Conservation (phyloP, 2,329 filamentous ascomycete species). For the Westerdykella ornata region DNA sequence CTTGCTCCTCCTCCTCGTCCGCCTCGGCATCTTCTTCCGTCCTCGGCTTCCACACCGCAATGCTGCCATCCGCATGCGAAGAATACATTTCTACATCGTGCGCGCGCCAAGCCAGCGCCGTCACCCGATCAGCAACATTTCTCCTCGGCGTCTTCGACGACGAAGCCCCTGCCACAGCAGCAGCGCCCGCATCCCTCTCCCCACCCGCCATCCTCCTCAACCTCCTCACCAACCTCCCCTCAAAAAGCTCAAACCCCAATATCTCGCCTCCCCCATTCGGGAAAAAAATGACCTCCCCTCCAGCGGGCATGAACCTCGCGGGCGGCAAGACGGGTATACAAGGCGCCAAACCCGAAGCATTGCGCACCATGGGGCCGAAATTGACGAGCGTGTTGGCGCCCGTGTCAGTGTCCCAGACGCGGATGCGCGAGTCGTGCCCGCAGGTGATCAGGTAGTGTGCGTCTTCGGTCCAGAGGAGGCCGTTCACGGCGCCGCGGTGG, state of each 20-base stretch:
- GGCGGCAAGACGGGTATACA: slow-evolving; percentile 51
- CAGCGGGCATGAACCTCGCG: slow-evolving; percentile 48
- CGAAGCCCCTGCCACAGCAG: slow-evolving; percentile 32
- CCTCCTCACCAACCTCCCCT: slow-evolving; percentile 65
- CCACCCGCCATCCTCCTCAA: slow-evolving; percentile 54
- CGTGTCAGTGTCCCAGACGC: slow-evolving; percentile 76
- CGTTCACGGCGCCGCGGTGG: slow-evolving; percentile 77
- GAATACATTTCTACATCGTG: slow-evolving; percentile 72
- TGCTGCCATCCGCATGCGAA: slow-evolving; percentile 75
- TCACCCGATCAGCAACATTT: slow-evolving; percentile 49
- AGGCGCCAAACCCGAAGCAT: slow-evolving; percentile 44
- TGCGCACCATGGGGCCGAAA: slow-evolving; percentile 77
- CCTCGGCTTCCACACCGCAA: slow-evolving; percentile 68
- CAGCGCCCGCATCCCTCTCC: slow-evolving; percentile 8
- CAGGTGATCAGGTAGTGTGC: slow-evolving; percentile 70
- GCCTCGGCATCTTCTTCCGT: slow-evolving; percentile 43
- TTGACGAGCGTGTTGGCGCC: slow-evolving; percentile 83
- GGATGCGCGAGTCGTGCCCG: slow-evolving; percentile 75
- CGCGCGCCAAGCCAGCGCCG: slow-evolving; percentile 66
- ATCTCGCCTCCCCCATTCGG: slow-evolving; percentile 65
- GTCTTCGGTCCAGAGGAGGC: slow-evolving; percentile 75
- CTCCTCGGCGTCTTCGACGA: slow-evolving; percentile 35
- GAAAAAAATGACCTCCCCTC: slow-evolving; percentile 66
- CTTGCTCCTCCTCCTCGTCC: slow-evolving; percentile 40
- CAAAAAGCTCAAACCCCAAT: slow-evolving; percentile 69